Percentiles rank a stretch among this genome's conserved stretches.
Conservation (phyloP, 345 rosid genomes). For the Moricandia arvensis region DNA sequence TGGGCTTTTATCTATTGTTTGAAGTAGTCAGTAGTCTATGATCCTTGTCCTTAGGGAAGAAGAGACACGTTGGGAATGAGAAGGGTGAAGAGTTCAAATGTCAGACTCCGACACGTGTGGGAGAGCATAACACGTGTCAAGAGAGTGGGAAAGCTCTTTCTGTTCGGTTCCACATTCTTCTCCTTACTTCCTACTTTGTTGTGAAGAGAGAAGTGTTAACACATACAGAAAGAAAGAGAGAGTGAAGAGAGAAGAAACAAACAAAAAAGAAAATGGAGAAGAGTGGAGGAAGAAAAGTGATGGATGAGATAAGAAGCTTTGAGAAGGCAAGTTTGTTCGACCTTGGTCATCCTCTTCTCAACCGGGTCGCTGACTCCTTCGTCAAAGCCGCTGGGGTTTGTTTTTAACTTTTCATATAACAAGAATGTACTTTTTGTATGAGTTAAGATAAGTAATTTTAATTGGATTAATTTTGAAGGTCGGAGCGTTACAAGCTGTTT, state of each 20-base stretch:
- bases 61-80: constrained; percentile 27
- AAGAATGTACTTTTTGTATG: neutral
- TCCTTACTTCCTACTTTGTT: neutral
- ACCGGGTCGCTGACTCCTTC: constrained; percentile 86
- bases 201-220: neutral
- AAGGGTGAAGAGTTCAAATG: constrained; percentile 30
- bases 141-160: neutral
- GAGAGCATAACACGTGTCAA: constrained; percentile 25
- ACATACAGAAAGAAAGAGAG: neutral
- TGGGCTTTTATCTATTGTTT: constrained; percentile 22
- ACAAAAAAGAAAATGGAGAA: constrained; percentile 25
- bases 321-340: constrained; percentile 68
- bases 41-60: neutral
- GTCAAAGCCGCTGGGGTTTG: constrained; percentile 85
- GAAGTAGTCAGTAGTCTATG: neutral
- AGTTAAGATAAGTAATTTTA: neutral
- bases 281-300: constrained; percentile 38
- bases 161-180: constrained; percentile 28
- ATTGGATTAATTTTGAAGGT: constrained; percentile 42
- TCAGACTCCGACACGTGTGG: constrained; percentile 35
- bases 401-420: neutral
- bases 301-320: constrained; percentile 56
- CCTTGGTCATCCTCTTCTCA: constrained; percentile 94
- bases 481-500: constrained; percentile 78
- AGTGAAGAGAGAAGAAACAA: neutral